A percentile compares a stretch with the other conserved stretches of the same genome.
Conservation (phyloP, 2,329 filamentous ascomycete genomes). For the Penicillium occitanis region DNA sequence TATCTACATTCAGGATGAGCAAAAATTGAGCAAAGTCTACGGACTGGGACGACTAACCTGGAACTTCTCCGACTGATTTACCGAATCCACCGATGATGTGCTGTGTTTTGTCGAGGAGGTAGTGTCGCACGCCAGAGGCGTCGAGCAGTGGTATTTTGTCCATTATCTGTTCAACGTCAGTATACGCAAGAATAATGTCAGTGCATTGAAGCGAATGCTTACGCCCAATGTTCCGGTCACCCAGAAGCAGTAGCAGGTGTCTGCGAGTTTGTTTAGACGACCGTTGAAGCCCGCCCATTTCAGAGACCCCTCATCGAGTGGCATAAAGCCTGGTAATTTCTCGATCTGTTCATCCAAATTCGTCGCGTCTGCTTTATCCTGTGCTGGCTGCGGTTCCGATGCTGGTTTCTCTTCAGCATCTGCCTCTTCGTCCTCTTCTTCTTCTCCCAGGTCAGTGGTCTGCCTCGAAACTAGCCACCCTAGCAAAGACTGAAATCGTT, state of each 20-base stretch:
- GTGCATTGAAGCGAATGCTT: slow-evolving; percentile 23
- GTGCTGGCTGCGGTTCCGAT: background rate
- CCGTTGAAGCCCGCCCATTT: slow-evolving; percentile 79
- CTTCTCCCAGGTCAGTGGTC: slow-evolving; percentile 55
- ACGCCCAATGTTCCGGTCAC: slow-evolving; percentile 64
- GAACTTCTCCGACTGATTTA: slow-evolving; percentile 67
- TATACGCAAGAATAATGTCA: background rate
- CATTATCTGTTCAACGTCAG: slow-evolving; percentile 52
- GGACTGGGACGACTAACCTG: slow-evolving; percentile 51
- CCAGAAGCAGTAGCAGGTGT: slow-evolving; percentile 98
- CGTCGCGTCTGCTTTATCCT: slow-evolving; percentile 20
- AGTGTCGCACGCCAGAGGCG: slow-evolving; percentile 63
- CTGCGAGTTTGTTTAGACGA: slow-evolving; percentile 82
- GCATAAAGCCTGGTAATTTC: slow-evolving; percentile 30
- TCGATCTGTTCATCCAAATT: slow-evolving; percentile 29
- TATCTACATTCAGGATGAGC: slow-evolving; percentile 49
- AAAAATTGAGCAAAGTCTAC: background rate
- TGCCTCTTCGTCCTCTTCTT: slow-evolving; percentile 42
- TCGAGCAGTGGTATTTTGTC: slow-evolving; percentile 60
- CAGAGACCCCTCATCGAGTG: slow-evolving; percentile 33
- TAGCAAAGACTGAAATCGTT: slow-evolving; percentile 40
- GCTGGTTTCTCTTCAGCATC: slow-evolving; percentile 21
- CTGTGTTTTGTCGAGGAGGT: slow-evolving; percentile 81
- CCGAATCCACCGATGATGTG: slow-evolving; percentile 80
- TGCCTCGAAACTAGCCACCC: slow-evolving; percentile 65